Percentiles rank a stretch among this genome's conserved stretches.
phyloP scores from a whole-genome alignment of 805 yeast species.

The Candida silvatica region DNA sequence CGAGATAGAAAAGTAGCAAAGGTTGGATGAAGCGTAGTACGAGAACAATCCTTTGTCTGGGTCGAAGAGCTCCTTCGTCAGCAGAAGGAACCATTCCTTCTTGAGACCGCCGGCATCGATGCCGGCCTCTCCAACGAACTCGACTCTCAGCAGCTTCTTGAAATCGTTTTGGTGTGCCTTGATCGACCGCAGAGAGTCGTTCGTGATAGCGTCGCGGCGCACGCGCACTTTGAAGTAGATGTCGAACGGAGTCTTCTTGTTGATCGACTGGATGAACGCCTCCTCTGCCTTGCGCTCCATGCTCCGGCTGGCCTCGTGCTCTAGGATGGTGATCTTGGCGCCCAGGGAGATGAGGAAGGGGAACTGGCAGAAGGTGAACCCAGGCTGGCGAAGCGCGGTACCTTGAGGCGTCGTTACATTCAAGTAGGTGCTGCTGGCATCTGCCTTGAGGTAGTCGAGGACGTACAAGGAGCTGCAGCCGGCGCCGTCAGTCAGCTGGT shows the following conservation, averaged over 20 bases:
- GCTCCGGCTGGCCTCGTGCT: conserved; percentile 68
- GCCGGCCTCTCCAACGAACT: conserved; percentile 84
- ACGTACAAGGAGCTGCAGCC: conserved; percentile 28
- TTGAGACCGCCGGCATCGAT: conserved; percentile 92
- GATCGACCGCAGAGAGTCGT: conserved; percentile 65
- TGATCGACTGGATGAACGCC: conserved; percentile 67
- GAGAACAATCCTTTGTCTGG: conserved; percentile 61
- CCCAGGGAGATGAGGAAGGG: conserved; percentile 81
- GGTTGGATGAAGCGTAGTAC: conserved; percentile 58
- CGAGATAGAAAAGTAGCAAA: conserved; percentile 64
- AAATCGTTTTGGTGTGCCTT: conserved; percentile 49
- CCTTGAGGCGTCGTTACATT: conserved; percentile 27
- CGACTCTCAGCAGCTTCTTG: conserved; percentile 68
- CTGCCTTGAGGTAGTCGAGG: conserved; percentile 35
- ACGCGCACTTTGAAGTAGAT: conserved; percentile 64
- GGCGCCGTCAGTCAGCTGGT: background rate
- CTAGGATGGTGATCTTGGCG: conserved; percentile 70
- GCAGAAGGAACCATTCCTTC: conserved; percentile 85
- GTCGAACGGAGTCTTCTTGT: conserved; percentile 50
- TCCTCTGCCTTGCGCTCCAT: conserved; percentile 88
- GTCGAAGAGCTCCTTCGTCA: conserved; percentile 62
- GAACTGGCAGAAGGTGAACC: conserved; percentile 65
- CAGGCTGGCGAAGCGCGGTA: conserved; percentile 12
- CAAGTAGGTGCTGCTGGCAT: conserved; percentile 18
- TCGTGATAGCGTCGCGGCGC: conserved; percentile 56